Evolutionary conservation across 2,329 filamentous ascomycete genomes (phyloP).

Genomic region (Diaporthe humulicola): DNA sequence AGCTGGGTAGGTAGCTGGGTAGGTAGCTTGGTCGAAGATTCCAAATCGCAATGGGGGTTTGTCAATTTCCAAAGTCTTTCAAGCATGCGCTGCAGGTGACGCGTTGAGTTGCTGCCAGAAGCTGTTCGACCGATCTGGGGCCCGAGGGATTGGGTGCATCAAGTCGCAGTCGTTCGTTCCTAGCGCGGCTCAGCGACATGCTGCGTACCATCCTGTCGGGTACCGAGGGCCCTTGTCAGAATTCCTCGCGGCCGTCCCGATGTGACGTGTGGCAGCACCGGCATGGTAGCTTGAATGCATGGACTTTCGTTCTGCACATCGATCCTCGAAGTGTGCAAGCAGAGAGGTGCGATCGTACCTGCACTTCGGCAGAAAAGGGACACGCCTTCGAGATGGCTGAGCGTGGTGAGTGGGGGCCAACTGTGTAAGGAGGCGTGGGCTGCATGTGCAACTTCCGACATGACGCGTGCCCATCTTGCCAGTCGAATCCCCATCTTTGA

Average conservation of each 20-base stretch:
- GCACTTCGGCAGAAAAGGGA: neutral
- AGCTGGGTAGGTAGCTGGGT: neutral
- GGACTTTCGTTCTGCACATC: no score
- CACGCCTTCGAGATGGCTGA: conserved; percentile 15
- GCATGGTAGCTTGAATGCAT: neutral
- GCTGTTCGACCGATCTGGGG: neutral
- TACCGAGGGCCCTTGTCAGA: neutral
- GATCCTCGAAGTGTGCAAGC: neutral
- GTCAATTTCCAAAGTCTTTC: no score
- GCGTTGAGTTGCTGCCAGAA: neutral
- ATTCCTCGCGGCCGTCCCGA: neutral
- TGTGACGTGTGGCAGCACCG: neutral
- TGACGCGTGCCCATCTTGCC: conserved; percentile 21
- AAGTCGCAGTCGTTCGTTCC: neutral
- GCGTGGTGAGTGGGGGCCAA: neutral
- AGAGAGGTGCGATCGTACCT: neutral
- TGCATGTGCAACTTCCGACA: conserved; percentile 18
- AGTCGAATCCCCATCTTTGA: neutral
- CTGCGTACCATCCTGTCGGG: neutral
- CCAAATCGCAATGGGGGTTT: no score
- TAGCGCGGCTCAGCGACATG: neutral
- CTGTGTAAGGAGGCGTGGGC: neutral
- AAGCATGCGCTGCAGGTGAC: neutral
- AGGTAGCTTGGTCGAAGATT: neutral
- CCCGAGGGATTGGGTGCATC: neutral